Percentiles rank a stretch among this genome's conserved stretches.
phyloP scores from a whole-genome alignment of 768 basidiomycete genomes.

The Auricularia sp. region DNA sequence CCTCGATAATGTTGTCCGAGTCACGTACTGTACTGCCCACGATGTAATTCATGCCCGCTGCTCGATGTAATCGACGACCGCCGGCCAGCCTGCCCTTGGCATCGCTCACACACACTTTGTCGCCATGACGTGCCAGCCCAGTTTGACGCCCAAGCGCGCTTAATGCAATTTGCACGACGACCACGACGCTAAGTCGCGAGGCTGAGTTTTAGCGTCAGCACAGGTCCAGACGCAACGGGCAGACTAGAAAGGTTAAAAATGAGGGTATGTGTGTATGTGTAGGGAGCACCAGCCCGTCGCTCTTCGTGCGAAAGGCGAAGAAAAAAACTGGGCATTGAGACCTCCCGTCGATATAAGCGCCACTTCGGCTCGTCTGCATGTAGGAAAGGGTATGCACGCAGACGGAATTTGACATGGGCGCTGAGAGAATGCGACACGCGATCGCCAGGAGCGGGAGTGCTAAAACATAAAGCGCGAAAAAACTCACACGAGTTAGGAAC shows the following conservation, averaged over 20 bases:
- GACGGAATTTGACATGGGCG: slow-evolving; percentile 4
- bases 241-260: background rate
- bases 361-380: slow-evolving; percentile 2
- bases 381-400: background rate
- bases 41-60: no score
- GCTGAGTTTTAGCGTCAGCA: background rate
- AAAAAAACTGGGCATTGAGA: background rate
- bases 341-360: background rate
- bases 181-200: no score
- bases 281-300: background rate
- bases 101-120: no score
- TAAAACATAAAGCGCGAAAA: background rate
- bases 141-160: no score
- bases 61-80: no score
- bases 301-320: background rate
- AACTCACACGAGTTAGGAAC: no score
- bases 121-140: no score
- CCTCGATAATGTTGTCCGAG: no score
- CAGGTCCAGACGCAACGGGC: background rate
- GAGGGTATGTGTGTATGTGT: background rate
- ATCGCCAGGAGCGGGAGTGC: background rate
- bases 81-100: no score
- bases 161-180: no score
- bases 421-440: background rate
- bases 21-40: no score